Conservation (phyloP, 768 basidiomycete genomes). For the Leccinellum rugosiceps region DNA sequence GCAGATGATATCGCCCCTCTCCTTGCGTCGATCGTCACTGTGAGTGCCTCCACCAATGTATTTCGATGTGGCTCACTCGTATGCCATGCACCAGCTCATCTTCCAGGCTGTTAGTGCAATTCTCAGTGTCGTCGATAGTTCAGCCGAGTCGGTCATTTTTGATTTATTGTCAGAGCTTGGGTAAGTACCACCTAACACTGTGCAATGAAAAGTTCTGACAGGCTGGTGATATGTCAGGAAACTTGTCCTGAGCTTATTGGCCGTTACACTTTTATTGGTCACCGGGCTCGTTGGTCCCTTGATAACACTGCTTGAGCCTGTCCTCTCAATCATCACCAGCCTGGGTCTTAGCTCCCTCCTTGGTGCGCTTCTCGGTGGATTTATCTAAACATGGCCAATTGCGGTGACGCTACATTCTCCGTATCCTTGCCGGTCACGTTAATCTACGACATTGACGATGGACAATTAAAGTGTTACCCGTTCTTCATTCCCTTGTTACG, state of each 20-base stretch:
- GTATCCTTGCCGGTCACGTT: no score
- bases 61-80: no score
- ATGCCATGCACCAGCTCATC: constrained; percentile 5
- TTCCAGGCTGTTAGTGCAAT: neutral
- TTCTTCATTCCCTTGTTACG: no score
- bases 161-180: neutral
- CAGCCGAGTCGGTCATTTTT: neutral
- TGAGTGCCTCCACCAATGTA: neutral
- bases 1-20: constrained; percentile 5
- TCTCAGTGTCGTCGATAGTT: constrained; percentile 6
- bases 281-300: constrained; percentile 1
- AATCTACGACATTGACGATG: no score
- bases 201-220: neutral
- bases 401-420: no score
- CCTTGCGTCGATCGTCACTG: neutral
- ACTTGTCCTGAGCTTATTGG: constrained; percentile 2
- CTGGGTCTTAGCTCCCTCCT: constrained; percentile 5
- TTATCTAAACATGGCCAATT: neutral
- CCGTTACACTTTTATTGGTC: constrained; percentile 2
- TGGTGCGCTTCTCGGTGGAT: neutral
- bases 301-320: constrained; percentile 1
- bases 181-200: neutral
- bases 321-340: constrained; percentile 5
- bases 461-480: no score
- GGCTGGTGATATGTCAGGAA: neutral